These are phyloP conservation scores for Terana coerulea DNA, from an alignment of 768 basidiomycete species.

Conservation along the genomic window DNA sequence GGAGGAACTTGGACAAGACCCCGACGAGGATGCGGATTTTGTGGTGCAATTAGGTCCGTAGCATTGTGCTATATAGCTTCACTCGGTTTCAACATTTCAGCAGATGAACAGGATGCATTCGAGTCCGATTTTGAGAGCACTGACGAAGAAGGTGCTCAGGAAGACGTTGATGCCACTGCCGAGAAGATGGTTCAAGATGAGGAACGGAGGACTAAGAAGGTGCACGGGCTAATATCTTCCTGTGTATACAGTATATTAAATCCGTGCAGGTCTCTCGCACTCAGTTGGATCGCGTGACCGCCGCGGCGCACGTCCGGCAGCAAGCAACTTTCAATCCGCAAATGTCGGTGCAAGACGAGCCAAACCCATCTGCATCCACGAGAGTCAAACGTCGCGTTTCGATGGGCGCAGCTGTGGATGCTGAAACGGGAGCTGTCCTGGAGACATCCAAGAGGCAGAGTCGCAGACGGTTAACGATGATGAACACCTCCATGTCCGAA, in stretches of 20 bases:
- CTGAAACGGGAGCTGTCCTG: slow-evolving; percentile 58
- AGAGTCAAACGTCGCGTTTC: slow-evolving; percentile 48
- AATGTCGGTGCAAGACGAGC: slow-evolving; percentile 24
- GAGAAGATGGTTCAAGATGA: slow-evolving; percentile 60
- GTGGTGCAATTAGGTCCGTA: slow-evolving; percentile 54
- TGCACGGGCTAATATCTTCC: slow-evolving; percentile 20
- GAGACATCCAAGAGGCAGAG: slow-evolving; percentile 28
- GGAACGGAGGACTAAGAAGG: slow-evolving; percentile 52
- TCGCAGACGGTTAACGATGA: slow-evolving; percentile 59
- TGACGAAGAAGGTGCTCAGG: slow-evolving; percentile 56
- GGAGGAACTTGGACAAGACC: slow-evolving; percentile 47
- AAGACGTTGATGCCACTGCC: slow-evolving; percentile 47
- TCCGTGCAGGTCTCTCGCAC: slow-evolving; percentile 45
- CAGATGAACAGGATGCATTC: slow-evolving; percentile 81
- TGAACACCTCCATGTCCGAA: slow-evolving; percentile 66
- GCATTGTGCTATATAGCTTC: not conserved
- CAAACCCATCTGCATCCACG: slow-evolving; percentile 19
- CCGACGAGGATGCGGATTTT: slow-evolving; percentile 76
- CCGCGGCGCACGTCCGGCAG: slow-evolving; percentile 63
- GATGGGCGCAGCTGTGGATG: slow-evolving; percentile 50
- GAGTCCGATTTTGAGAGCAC: slow-evolving; percentile 86
- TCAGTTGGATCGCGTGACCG: slow-evolving; percentile 59
- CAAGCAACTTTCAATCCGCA: slow-evolving; percentile 67
- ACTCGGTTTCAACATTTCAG: not conserved
- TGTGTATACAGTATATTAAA: not conserved